Evolutionary conservation across 495 filamentous ascomycete species (phyloP), one percentile per base, ranked within the genome.

Genomic region (Friedmanniomyces simplex): DNA sequence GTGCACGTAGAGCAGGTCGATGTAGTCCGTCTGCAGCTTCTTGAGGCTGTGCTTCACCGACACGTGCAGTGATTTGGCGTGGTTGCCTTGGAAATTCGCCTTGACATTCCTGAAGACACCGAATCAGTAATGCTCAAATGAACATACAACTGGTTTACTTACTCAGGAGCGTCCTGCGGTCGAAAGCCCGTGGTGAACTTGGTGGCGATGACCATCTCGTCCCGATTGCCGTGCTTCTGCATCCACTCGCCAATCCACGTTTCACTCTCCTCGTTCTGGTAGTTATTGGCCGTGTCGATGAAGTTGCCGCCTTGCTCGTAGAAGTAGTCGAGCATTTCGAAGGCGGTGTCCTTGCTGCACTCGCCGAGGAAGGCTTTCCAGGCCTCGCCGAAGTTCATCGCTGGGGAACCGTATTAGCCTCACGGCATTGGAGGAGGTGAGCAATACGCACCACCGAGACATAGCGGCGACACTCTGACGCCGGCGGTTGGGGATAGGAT

Each of bases 161-260:
- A 43, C 39, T 72, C 65, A 25, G 75, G 72, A 13, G 57, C 25
- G 13, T 55, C 48, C 52, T 67, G 50, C 1, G 60, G 61, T 30
- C 63, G 59, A 55, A 65, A 75, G 36, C 46, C 64, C 25, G 75
- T 77, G 18, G 80, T 80, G 67, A 75, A 88, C 64, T 87, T 87
- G 22, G 85, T 87, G 0, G 83, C 82, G 49, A 87, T 69, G 57
- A 89, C 83, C 32, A 84, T 73, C 52, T 81, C 65, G 52, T 84
- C 80, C 0, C 81, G 74, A 30, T 70, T 72, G 0, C 65, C 62
- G 20, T 73, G 69, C 14, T 62, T 21, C 0, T 64, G 68, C 76
- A 88, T 80, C 85, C 85, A 88, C 56, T 88, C 84, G 21, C 85
- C 85, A 53, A 89, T 69, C 83, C 82, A 87, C 2, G 59, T 60